Percentiles rank a stretch among this genome's conserved stretches.
These are phyloP conservation scores for Chrysanthemum seticuspe DNA, from an alignment of 129 eudicot species.

Conservation along the genomic window DNA sequence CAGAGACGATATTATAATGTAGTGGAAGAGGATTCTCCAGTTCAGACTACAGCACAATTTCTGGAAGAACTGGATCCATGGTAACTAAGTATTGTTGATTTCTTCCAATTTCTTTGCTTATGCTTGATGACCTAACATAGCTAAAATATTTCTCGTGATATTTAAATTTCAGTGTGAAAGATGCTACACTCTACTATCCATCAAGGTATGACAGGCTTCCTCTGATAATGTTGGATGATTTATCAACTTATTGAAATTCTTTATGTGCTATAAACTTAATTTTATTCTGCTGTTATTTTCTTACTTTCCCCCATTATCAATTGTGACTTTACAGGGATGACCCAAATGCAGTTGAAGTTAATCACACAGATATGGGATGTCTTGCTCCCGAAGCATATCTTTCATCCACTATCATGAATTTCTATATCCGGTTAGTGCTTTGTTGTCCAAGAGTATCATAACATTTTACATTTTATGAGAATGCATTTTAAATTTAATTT, in stretches of 20 bases:
- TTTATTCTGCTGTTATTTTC: neutral
- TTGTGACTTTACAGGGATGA: conserved; percentile 59
- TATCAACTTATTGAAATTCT: conserved; percentile 6
- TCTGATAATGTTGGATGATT: conserved; percentile 23
- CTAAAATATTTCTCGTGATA: conserved; percentile 12
- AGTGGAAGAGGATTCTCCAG: conserved; percentile 66
- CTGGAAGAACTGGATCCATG: conserved; percentile 38
- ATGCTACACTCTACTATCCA: conserved; percentile 61
- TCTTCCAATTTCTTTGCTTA: conserved; percentile 4
- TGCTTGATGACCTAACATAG: conserved; percentile 1
- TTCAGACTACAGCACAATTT: conserved; percentile 19
- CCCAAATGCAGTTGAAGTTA: conserved; percentile 68
- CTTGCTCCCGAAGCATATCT: conserved; percentile 81
- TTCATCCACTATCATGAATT: conserved; percentile 87
- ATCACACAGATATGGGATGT: conserved; percentile 58
- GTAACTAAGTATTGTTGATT: conserved; percentile 24
- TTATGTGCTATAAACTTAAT: conserved; percentile 7
- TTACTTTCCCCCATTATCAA: neutral
- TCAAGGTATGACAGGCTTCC: conserved; percentile 55
- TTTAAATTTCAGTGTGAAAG: conserved; percentile 51
- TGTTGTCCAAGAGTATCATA: conserved; percentile 6
- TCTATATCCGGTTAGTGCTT: conserved; percentile 69
- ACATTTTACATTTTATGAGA: neutral
- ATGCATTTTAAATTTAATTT: neutral
- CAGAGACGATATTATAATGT: conserved; percentile 45